These are phyloP conservation scores for Alternaria sp. DNA, from an alignment of 2,329 filamentous ascomycete species.

Conservation along the genomic window DNA sequence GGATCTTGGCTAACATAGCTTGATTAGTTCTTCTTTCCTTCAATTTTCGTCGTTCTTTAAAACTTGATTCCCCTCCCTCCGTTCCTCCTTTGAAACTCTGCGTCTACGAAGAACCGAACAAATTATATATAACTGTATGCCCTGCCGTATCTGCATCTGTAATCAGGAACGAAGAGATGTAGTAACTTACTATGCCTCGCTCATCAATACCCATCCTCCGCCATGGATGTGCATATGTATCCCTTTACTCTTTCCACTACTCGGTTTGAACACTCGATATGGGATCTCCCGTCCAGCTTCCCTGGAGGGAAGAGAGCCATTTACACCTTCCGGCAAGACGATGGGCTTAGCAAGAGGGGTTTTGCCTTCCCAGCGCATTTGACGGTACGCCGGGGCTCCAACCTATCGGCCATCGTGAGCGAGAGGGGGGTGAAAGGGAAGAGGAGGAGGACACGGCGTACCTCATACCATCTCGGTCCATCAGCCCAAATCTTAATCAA, in stretches of 20 bases:
- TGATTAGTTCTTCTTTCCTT: background rate
- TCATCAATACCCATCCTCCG: constrained; percentile 58
- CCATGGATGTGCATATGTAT: constrained; percentile 67
- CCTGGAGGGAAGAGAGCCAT: constrained; percentile 62
- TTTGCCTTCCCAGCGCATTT: constrained; percentile 64
- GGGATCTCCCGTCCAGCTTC: constrained; percentile 62
- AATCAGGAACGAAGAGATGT: too few species aligned
- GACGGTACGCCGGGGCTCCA: constrained; percentile 63
- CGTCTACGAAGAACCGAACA: too few species aligned
- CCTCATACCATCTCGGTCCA: constrained; percentile 63
- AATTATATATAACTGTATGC: too few species aligned
- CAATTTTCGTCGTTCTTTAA: rapidly evolving
- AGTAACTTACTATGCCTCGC: constrained; percentile 37
- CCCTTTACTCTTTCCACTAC: constrained; percentile 57
- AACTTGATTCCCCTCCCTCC: background rate
- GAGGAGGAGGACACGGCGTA: constrained; percentile 26
- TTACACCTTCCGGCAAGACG: constrained; percentile 57
- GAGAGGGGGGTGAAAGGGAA: background rate
- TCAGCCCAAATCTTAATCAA: constrained; percentile 55
- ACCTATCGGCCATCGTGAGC: constrained; percentile 46
- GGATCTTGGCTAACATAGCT: constrained; percentile 55
- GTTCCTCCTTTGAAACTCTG: background rate
- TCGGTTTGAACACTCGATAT: constrained; percentile 62
- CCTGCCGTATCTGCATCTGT: too few species aligned
- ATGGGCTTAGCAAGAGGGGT: constrained; percentile 60